These are phyloP conservation scores for Priceomyces castillae DNA, from an alignment of 805 yeast genomes.

Conservation along the genomic window DNA sequence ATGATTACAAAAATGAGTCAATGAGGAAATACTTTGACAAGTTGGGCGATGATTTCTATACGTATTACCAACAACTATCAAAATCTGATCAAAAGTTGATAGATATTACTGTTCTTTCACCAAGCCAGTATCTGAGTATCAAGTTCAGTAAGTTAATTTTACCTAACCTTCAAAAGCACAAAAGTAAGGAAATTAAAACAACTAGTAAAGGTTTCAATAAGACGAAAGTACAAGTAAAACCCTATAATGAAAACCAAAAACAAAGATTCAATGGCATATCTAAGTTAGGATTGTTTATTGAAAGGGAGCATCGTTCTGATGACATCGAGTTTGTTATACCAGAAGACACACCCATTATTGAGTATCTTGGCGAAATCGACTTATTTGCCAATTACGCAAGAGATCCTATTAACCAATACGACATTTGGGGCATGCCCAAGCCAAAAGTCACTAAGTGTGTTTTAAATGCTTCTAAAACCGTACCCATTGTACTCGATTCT, in stretches of 20 bases:
- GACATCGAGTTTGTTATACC: constrained; percentile 27
- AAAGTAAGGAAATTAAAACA: constrained; percentile 32
- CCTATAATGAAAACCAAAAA: constrained; percentile 56
- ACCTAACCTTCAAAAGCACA: constrained; percentile 33
- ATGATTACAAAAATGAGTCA: constrained; percentile 42
- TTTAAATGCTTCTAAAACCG: constrained; percentile 8
- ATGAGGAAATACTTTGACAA: constrained; percentile 22
- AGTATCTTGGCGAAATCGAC: constrained; percentile 72
- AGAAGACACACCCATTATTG: constrained; percentile 51
- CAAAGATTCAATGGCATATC: constrained; percentile 67
- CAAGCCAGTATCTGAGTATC: constrained; percentile 24
- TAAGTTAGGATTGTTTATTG: constrained; percentile 58
- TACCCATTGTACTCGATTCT: constrained; percentile 64
- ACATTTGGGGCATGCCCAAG: constrained; percentile 65
- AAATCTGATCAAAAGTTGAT: constrained; percentile 4
- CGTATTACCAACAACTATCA: background rate
- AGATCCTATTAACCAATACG: constrained; percentile 74
- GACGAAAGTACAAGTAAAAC: constrained; percentile 47
- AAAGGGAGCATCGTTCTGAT: constrained; percentile 13
- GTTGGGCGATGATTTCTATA: constrained; percentile 20
- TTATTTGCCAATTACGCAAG: constrained; percentile 58
- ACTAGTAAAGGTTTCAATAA: constrained; percentile 21
- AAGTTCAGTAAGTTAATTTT: constrained; percentile 30
- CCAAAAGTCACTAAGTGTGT: constrained; percentile 33
- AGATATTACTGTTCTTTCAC: constrained; percentile 21